Evolutionary conservation across 2,329 filamentous ascomycete genomes (phyloP).

Genomic region (Tolypocladium pustulatum): DNA sequence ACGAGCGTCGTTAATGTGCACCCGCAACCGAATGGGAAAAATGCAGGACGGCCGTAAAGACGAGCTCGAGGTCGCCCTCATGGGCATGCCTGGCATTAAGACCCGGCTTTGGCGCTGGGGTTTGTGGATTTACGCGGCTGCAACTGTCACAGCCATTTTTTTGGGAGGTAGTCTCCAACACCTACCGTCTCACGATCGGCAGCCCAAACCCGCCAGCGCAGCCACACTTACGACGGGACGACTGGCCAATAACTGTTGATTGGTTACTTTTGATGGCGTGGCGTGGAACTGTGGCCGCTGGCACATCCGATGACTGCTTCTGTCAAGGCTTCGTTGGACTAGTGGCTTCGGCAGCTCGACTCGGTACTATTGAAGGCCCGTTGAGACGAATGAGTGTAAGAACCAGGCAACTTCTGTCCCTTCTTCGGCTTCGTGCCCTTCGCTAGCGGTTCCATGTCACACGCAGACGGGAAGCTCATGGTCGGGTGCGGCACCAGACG

Average conservation of each 20-base stretch:
- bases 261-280: neutral
- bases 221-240: neutral
- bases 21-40: neutral
- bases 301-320: neutral
- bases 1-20: neutral
- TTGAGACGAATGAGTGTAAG: neutral
- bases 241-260: neutral
- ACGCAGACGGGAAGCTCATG: neutral
- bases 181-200: neutral
- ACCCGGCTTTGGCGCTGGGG: neutral
- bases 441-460: neutral
- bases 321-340: neutral
- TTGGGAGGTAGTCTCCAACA: neutral
- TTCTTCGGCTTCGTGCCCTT: neutral
- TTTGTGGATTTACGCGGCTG: neutral
- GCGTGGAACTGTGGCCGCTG: neutral
- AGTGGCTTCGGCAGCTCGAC: neutral
- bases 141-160: neutral
- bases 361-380: neutral
- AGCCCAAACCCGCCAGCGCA: neutral
- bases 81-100: neutral
- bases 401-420: neutral
- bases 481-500: neutral
- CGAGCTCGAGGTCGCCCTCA: too few relatives aligned
- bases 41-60: neutral